These are phyloP conservation scores for Trifolium subterraneum DNA, from an alignment of 306 rosid genomes.

Conservation along the genomic window DNA sequence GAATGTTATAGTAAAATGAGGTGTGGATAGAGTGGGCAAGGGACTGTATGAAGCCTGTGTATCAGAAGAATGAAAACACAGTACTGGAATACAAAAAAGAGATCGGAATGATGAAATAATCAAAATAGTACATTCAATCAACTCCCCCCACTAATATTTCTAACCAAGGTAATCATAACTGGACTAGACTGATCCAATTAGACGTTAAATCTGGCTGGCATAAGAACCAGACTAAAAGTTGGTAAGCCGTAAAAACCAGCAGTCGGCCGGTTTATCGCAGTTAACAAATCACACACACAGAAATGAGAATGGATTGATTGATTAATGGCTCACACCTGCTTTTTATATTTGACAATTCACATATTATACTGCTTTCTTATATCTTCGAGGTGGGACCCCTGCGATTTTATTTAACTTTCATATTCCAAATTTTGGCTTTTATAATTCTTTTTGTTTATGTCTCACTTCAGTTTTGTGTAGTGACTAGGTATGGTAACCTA, in stretches of 20 bases:
- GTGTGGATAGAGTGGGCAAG: not conserved
- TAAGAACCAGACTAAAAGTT: not conserved
- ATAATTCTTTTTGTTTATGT: not conserved
- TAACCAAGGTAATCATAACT: not conserved
- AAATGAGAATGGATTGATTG: not conserved
- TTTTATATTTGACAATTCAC: not conserved
- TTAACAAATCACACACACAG: not conserved
- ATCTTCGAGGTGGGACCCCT: not conserved
- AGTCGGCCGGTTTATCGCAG: not conserved
- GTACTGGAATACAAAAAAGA: not conserved
- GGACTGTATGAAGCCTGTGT: not conserved
- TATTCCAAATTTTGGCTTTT: not conserved
- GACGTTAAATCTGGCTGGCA: not conserved
- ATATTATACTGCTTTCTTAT: not conserved
- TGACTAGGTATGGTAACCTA: not conserved
- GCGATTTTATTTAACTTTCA: not conserved
- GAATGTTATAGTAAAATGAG: not conserved
- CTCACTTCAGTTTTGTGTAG: not conserved
- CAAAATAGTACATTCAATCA: conserved; percentile 2
- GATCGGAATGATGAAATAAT: not conserved
- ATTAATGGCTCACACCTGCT: not conserved
- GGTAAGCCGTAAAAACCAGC: not conserved
- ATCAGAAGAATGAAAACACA: not conserved
- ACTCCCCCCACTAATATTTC: not conserved
- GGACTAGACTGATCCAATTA: not conserved